Conservation (phyloP, 2,329 filamentous ascomycete genomes). For the Fusarium temperatum region DNA sequence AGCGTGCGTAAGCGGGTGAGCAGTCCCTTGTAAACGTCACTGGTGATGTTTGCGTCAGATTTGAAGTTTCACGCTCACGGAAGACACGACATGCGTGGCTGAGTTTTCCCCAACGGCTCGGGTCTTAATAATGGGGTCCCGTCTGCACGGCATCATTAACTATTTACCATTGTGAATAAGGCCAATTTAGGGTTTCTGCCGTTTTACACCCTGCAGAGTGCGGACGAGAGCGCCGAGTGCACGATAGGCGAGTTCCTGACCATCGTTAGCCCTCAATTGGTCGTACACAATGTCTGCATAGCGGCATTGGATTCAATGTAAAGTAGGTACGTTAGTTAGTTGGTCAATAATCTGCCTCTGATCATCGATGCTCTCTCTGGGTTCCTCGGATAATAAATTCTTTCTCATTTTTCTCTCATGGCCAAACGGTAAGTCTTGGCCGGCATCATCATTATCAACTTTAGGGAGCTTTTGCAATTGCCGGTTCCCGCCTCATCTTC, state of each 20-base stretch:
- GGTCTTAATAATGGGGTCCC: background rate
- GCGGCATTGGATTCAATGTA: background rate
- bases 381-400: background rate
- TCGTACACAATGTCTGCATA: background rate
- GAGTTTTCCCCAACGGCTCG: conserved; percentile 19
- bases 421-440: background rate
- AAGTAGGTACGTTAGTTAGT: background rate
- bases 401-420: background rate
- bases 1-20: conserved; percentile 3
- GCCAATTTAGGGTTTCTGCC: conserved; percentile 29
- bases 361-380: background rate
- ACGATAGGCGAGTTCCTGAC: background rate
- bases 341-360: background rate
- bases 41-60: conserved; percentile 29
- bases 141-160: background rate
- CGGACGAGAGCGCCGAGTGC: background rate
- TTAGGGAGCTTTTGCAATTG: background rate
- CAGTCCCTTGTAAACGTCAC: conserved; percentile 22
- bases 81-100: conserved; percentile 1
- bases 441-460: background rate
- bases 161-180: background rate
- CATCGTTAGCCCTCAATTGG: background rate
- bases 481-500: conserved; percentile 27
- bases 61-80: background rate
- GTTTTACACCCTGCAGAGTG: conserved; percentile 8